Percentiles rank a stretch among this genome's conserved stretches.
These are phyloP conservation scores for Apiospora rasikravindrae DNA, from an alignment of 2,329 filamentous ascomycete species.

Conservation along the genomic window DNA sequence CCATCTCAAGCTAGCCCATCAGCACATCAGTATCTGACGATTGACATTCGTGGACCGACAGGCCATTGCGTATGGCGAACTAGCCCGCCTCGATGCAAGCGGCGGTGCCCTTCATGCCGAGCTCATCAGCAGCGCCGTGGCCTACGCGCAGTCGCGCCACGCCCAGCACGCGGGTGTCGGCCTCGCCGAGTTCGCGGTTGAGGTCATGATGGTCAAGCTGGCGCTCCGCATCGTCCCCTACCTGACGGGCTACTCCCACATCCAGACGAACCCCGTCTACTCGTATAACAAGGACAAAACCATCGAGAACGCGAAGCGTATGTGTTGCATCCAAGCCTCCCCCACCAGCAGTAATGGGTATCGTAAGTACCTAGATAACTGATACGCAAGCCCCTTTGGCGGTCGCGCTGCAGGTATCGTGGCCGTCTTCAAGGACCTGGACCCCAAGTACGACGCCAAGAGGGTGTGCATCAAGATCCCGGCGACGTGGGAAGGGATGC, in stretches of 20 bases:
- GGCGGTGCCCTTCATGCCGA: constrained; percentile 44
- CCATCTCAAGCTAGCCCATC: no score
- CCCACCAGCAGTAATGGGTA: neutral
- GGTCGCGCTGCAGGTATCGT: constrained; percentile 50
- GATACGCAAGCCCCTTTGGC: neutral
- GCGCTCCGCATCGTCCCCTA: constrained; percentile 55
- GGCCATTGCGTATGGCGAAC: constrained; percentile 57
- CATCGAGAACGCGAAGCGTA: constrained; percentile 56
- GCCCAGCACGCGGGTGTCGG: constrained; percentile 41
- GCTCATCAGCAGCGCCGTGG: constrained; percentile 44
- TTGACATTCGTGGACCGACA: constrained; percentile 26
- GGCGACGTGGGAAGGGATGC: constrained; percentile 66
- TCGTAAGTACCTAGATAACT: neutral
- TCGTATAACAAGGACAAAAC: constrained; percentile 56
- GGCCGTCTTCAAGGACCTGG: constrained; percentile 50
- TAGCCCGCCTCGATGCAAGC: constrained; percentile 39
- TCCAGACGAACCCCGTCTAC: constrained; percentile 65
- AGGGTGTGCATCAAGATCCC: constrained; percentile 69
- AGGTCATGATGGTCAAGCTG: constrained; percentile 62
- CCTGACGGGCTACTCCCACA: constrained; percentile 57
- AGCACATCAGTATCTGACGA: neutral
- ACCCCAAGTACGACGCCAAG: constrained; percentile 48
- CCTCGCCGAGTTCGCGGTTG: constrained; percentile 56
- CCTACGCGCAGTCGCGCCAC: constrained; percentile 39
- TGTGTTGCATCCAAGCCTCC: constrained; percentile 24